Evolutionary conservation across 345 rosid genomes (phyloP).

Genomic region (rapeseed (Brassica napus)): Da-Ae NC_063442.1:14481501-14482000

Average conservation of each 20-base stretch:
- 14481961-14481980: no score
- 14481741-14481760: no score
- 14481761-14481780: background rate
- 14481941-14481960: no score
- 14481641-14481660: background rate
- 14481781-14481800: background rate
- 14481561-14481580: background rate
- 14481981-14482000: no score
- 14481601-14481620: background rate
- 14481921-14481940: no score
- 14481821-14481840: background rate
- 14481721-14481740: background rate
- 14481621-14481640: background rate
- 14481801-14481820: background rate
- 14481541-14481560: background rate
- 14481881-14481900: no score
- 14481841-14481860: background rate
- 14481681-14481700: background rate
- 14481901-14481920: no score
- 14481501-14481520: no score
- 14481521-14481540: background rate
- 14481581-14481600: background rate
- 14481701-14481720: background rate
- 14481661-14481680: background rate
- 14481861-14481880: no score